A percentile compares a stretch with the other conserved stretches of the same genome.
These are phyloP conservation scores for Colletotrichum caudatum DNA, from an alignment of 2,329 filamentous ascomycete species.

Conservation along the genomic window DNA sequence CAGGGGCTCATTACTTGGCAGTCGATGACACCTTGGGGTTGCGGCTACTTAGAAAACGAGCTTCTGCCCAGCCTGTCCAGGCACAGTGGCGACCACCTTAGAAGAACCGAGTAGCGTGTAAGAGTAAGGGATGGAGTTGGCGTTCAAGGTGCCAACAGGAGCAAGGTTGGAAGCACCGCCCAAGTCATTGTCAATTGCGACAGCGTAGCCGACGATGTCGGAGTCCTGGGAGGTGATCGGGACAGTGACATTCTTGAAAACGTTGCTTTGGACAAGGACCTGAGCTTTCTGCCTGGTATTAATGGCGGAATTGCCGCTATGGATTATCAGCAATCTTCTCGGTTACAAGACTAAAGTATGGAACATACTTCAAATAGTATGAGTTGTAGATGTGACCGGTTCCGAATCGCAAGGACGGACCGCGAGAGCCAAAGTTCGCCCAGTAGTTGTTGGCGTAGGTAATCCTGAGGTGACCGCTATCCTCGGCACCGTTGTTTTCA, in stretches of 20 bases:
- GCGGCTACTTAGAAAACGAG: constrained; percentile 40
- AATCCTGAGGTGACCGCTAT: constrained; percentile 68
- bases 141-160: constrained; percentile 56
- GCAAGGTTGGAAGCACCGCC: constrained; percentile 33
- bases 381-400: constrained; percentile 63
- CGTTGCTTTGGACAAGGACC: constrained; percentile 64
- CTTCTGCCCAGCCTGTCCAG: constrained; percentile 51
- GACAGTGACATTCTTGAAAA: constrained; percentile 46
- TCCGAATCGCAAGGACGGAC: constrained; percentile 71
- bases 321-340: neutral
- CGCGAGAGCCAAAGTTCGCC: constrained; percentile 69
- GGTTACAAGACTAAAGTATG: too few species aligned
- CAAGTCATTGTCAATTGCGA: constrained; percentile 34
- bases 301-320: constrained; percentile 58
- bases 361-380: constrained; percentile 54
- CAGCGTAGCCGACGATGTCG: constrained; percentile 33
- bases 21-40: too few species aligned
- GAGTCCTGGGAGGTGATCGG: constrained; percentile 49
- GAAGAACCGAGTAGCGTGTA: constrained; percentile 56
- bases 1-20: neutral
- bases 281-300: constrained; percentile 66
- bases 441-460: constrained; percentile 73
- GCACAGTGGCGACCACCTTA: constrained; percentile 57
- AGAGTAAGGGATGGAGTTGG: constrained; percentile 63
- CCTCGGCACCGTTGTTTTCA: constrained; percentile 68